Evolutionary conservation across 2,329 filamentous ascomycete genomes (phyloP).

Genomic region (Pseudogymnoascus sp.): DNA sequence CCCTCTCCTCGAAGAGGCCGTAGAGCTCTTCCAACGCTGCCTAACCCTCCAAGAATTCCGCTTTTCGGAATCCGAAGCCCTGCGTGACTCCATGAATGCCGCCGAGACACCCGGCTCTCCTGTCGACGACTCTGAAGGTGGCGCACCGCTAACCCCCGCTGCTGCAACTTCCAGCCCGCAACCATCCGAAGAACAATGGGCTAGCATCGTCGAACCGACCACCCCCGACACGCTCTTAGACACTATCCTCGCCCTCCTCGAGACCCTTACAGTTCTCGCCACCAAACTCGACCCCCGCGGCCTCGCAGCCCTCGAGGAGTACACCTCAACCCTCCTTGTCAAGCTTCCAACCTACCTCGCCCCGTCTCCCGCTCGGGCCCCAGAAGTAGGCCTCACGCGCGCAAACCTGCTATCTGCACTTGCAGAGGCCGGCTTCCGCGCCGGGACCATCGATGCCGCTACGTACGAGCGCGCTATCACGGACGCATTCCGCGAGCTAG

Average conservation of each 20-base stretch:
- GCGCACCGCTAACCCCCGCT: slow-evolving; percentile 13
- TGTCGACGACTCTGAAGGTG: slow-evolving; percentile 29
- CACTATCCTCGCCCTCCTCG: slow-evolving; percentile 57
- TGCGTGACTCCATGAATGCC: slow-evolving; percentile 24
- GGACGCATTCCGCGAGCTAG: slow-evolving; percentile 33
- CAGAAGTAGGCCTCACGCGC: slow-evolving; percentile 45
- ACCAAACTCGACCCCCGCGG: slow-evolving; percentile 32
- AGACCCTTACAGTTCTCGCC: slow-evolving; percentile 40
- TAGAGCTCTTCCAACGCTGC: slow-evolving; percentile 51
- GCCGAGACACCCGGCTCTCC: slow-evolving; percentile 27
- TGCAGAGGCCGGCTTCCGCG: slow-evolving; percentile 48
- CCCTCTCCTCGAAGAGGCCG: slow-evolving; percentile 48
- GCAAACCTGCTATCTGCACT: slow-evolving; percentile 49
- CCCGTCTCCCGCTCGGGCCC: slow-evolving; percentile 32
- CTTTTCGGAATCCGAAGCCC: slow-evolving; percentile 35
- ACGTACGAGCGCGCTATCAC: slow-evolving; percentile 42
- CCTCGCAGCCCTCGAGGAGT: slow-evolving; percentile 50
- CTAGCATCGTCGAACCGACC: slow-evolving; percentile 57
- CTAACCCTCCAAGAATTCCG: slow-evolving; percentile 43
- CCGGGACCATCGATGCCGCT: slow-evolving; percentile 38
- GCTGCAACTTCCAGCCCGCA: slow-evolving; percentile 10
- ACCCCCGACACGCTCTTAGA: slow-evolving; percentile 58
- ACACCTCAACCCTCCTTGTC: slow-evolving; percentile 43
- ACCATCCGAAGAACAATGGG: slow-evolving; percentile 49
- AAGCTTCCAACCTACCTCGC: slow-evolving; percentile 44